Evolutionary conservation across 2,329 filamentous ascomycete genomes (phyloP).

Genomic region (Pseudopyrenochaeta lycopersici): DNA sequence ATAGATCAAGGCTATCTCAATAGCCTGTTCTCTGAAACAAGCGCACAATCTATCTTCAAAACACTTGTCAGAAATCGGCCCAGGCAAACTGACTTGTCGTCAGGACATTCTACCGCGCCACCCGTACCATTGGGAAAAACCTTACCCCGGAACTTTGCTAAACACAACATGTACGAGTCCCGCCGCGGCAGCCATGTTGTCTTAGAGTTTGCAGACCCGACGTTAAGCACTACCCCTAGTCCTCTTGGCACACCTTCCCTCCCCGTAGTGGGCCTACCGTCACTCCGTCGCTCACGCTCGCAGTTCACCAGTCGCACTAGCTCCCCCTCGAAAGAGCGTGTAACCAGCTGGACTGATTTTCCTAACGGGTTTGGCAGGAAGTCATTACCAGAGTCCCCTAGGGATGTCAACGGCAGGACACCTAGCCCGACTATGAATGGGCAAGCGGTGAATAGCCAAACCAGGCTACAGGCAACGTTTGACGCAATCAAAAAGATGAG

Average conservation of each 20-base stretch:
- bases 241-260: not conserved
- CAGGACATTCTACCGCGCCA: conserved; percentile 23
- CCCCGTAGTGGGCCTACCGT: not conserved
- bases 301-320: not conserved
- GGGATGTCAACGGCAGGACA: not conserved
- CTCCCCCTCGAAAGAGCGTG: not conserved
- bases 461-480: conserved; percentile 37
- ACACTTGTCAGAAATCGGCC: not conserved
- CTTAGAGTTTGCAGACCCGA: conserved; percentile 35
- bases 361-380: not conserved
- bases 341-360: conserved; percentile 1
- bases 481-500: conserved; percentile 39
- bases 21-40: not conserved
- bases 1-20: conserved; percentile 2
- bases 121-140: not conserved
- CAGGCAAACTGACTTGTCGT: conserved; percentile 11
- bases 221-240: conserved; percentile 9
- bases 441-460: conserved; percentile 9
- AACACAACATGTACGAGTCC: conserved; percentile 24
- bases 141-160: not conserved
- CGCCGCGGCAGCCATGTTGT: conserved; percentile 21
- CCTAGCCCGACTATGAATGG: not conserved
- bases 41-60: conserved; percentile 5
- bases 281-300: not conserved
- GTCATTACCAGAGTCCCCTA: not conserved